Conservation (phyloP, 83 land plant genomes). For the Picea engelmannii region DNA sequence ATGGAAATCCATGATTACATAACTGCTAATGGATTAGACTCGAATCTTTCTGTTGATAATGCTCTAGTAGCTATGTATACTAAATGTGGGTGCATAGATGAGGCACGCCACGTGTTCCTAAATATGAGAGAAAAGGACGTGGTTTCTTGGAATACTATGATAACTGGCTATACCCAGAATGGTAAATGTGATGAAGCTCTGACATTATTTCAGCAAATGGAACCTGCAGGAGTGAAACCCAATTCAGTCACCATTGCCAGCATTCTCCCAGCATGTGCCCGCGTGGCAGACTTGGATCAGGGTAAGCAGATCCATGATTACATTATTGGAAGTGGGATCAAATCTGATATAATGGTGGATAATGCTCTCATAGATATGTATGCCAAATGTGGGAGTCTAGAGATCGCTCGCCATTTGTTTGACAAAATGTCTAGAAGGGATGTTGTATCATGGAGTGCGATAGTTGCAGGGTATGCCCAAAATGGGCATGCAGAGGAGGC, state of each 20-base stretch:
- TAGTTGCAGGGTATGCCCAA: too few species aligned
- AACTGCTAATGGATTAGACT: constrained; percentile 46
- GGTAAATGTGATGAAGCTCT: background rate
- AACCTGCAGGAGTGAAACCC: constrained; percentile 17
- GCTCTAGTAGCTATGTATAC: constrained; percentile 56
- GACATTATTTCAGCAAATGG: constrained; percentile 6
- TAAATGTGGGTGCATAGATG: constrained; percentile 30
- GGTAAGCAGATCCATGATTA: constrained; percentile 69
- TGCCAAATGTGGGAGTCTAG: too few species aligned
- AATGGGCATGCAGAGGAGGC: too few species aligned
- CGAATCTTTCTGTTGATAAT: constrained; percentile 50
- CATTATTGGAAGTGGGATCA: constrained; percentile 34
- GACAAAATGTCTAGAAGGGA: too few species aligned
- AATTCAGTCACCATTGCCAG: background rate
- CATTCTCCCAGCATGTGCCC: constrained; percentile 39
- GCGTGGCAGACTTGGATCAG: constrained; percentile 40
- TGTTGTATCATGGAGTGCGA: too few species aligned
- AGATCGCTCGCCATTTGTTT: too few species aligned
- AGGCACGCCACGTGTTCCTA: constrained; percentile 52
- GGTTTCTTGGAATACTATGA: constrained; percentile 72
- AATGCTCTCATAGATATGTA: constrained; percentile 56
- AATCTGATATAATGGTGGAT: constrained; percentile 26
- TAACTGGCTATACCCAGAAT: constrained; percentile 30
- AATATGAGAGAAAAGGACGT: constrained; percentile 45
- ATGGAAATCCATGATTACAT: constrained; percentile 47